Evolutionary conservation across 176 grass and related monocot species (phyloP), one percentile per base, ranked within the genome.

Genomic region (Eragrostis nindensis): DNA sequence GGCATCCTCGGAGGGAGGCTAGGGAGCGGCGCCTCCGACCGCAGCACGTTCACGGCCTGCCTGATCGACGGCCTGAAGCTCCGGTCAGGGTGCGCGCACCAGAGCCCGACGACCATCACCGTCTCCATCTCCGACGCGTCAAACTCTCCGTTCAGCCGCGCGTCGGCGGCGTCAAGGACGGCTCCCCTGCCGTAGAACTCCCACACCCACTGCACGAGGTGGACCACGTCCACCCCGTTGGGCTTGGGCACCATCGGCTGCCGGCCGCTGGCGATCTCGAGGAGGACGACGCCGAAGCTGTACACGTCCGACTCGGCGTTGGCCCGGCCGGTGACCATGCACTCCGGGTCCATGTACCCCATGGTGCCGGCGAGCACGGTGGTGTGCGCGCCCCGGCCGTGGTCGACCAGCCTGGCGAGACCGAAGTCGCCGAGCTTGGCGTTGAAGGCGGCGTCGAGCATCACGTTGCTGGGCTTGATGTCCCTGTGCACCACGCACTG

Each of bases 361-460:
- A 66, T 72, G 0, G 86, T 87, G 1, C 80, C 80, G 21, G 80
- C 80, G 47, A 72, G 14, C 38, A 29, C 80, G 0, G 80, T 83
- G 0, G 86, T 79, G 59, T 83, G 67, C 2, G 78, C 68, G 0
- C 44, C 78, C 0, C 61, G 74, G 52, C 44, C 75, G 0, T 88
- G 62, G 75, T 88, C 86, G 42, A 79, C 30, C 1, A 84, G 81
- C 75, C 86, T 67, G 0, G 81, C 86, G 0, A 88, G 75, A 2
- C 86, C 61, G 42, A 84, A 88, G 81, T 88, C 75, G 3, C 81
- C 81, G 30, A 88, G 81, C 81, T 84, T 88, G 53, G 86, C 76
- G 9, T 57, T 52, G 81, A 80, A 84, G 0, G 76, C 32, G 0
- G 76, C 43, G 26, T 89, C 87, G 1, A 85, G 38, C 82, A 89